Evolutionary conservation across 1,139 yeast species (phyloP).

Genomic region (Suhomyces guaymorum): DNA sequence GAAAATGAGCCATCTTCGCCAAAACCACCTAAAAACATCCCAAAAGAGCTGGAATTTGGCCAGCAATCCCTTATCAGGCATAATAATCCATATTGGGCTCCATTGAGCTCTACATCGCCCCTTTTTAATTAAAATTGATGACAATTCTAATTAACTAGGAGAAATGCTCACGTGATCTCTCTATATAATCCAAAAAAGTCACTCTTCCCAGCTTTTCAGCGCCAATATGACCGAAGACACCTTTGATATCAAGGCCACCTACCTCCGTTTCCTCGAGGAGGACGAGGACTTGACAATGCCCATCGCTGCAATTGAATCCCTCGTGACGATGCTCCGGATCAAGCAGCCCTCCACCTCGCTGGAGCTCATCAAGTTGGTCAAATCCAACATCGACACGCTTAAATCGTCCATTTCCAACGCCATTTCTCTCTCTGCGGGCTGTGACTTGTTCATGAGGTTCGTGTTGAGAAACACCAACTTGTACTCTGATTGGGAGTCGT

Average conservation of each 20-base stretch:
- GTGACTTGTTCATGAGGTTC: constrained; percentile 93
- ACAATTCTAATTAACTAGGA: too few relatives aligned
- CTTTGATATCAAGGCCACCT: constrained; percentile 80
- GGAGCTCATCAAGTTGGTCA: constrained; percentile 80
- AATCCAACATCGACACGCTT: constrained; percentile 70
- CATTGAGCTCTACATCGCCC: too few relatives aligned
- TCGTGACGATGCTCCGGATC: constrained; percentile 77
- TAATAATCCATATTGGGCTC: too few relatives aligned
- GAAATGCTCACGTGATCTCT: constrained; percentile 2
- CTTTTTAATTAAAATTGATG: too few relatives aligned
- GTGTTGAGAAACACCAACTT: constrained; percentile 86
- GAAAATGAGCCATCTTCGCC: too few relatives aligned
- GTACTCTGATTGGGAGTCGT: constrained; percentile 95
- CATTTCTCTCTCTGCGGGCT: constrained; percentile 92
- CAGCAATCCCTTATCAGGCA: too few relatives aligned
- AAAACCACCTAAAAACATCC: too few relatives aligned
- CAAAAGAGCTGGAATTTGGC: too few relatives aligned
- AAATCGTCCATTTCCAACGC: constrained; percentile 85
- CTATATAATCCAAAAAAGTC: constrained; percentile 3
- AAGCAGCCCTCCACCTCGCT: constrained; percentile 92
- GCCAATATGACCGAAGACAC: constrained; percentile 29
- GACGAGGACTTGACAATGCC: constrained; percentile 99
- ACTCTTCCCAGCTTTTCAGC: too few relatives aligned
- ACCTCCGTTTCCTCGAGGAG: constrained; percentile 75
- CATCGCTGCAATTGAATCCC: constrained; percentile 94